Evolutionary conservation across 2,329 filamentous ascomycete genomes (phyloP).

Genomic region (Scytalidium lignicola): DNA sequence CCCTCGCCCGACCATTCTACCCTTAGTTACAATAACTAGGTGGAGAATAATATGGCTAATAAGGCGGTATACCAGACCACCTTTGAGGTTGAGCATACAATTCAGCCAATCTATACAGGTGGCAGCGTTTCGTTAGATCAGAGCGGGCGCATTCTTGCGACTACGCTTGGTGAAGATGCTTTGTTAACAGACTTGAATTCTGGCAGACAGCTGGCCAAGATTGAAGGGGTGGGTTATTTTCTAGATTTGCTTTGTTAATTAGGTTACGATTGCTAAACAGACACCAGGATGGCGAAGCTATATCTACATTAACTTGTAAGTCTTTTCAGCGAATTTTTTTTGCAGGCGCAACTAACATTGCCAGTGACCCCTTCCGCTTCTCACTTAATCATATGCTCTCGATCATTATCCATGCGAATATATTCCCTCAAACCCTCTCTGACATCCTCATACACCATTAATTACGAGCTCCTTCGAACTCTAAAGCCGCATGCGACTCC

Average conservation of each 20-base stretch:
- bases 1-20: not conserved
- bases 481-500: constrained; percentile 88
- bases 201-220: constrained; percentile 73
- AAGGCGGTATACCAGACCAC: constrained; percentile 73
- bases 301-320: constrained; percentile 67
- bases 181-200: constrained; percentile 80
- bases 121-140: constrained; percentile 80
- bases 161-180: constrained; percentile 87
- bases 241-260: not conserved
- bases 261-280: constrained; percentile 21
- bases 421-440: constrained; percentile 64
- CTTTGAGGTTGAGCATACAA: constrained; percentile 76
- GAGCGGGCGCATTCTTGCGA: constrained; percentile 76
- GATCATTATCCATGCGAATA: constrained; percentile 93
- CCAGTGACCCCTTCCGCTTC: constrained; percentile 81
- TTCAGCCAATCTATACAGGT: constrained; percentile 91
- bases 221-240: constrained; percentile 68
- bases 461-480: constrained; percentile 67
- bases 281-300: constrained; percentile 66
- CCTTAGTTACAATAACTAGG: not conserved
- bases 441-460: constrained; percentile 50
- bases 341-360: constrained; percentile 15
- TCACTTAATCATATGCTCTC: constrained; percentile 85
- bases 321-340: constrained; percentile 15
- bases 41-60: constrained; percentile 45